phyloP scores from a whole-genome alignment of 2,329 filamentous ascomycete genomes.

The Microdochium nivale region DNA sequence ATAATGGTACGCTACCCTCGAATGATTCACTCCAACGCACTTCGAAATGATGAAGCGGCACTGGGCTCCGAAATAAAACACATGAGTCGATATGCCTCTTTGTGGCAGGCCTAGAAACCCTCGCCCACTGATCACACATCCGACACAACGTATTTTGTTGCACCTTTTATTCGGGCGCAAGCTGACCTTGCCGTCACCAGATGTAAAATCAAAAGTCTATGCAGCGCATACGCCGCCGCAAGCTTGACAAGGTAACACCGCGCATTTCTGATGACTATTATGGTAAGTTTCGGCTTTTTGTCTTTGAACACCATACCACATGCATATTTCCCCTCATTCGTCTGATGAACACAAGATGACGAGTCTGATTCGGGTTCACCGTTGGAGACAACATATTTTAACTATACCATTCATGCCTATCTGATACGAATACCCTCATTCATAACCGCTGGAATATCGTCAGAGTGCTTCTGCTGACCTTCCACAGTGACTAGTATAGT shows the following conservation, averaged over 20 bases:
- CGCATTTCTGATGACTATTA: not conserved
- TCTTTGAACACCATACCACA: constrained; percentile 1
- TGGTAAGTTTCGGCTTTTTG: constrained; percentile 1
- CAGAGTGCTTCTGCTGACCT: constrained; percentile 14
- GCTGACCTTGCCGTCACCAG: not conserved
- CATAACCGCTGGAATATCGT: constrained; percentile 2
- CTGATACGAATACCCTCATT: constrained; percentile 25
- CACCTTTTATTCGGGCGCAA: not conserved
- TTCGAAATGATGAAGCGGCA: constrained; percentile 77
- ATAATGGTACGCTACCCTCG: constrained; percentile 7
- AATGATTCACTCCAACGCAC: constrained; percentile 7
- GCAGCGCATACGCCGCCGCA: not conserved
- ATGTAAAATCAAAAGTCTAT: not conserved
- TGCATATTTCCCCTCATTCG: constrained; percentile 21
- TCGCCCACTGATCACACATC: constrained; percentile 74
- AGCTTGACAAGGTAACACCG: not conserved
- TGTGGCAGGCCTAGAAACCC: constrained; percentile 99
- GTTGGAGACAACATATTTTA: constrained; percentile 51
- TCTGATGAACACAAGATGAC: constrained; percentile 49
- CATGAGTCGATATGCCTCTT: constrained; percentile 82
- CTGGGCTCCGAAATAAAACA: constrained; percentile 79
- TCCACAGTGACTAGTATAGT: constrained; percentile 3
- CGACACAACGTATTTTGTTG: constrained; percentile 1
- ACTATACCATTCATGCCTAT: constrained; percentile 53
- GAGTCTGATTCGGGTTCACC: constrained; percentile 55